Percentiles rank a stretch among this genome's conserved stretches.
phyloP scores from a whole-genome alignment of 768 basidiomycete genomes.

The Leucocoprinus leucothites region DNA sequence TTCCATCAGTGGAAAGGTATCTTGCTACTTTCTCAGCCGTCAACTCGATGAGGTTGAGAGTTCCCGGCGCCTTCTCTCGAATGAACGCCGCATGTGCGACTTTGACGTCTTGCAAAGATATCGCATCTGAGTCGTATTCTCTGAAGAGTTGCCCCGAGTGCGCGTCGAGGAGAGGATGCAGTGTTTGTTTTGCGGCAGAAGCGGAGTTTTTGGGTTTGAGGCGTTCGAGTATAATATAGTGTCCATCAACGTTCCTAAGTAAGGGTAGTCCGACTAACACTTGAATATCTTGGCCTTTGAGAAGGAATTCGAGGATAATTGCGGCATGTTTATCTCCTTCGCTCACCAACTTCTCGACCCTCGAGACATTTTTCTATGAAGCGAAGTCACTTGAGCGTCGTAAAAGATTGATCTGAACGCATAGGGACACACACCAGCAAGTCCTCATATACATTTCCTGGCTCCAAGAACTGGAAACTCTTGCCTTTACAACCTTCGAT shows the following conservation, averaged over 20 bases:
- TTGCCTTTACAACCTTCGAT: neutral
- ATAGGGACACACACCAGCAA: neutral
- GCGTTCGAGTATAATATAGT: slow-evolving; percentile 20
- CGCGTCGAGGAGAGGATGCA: slow-evolving; percentile 26
- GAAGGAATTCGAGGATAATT: slow-evolving; percentile 29
- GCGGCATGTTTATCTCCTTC: neutral
- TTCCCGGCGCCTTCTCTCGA: slow-evolving; percentile 18
- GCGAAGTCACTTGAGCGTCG: neutral
- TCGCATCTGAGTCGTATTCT: slow-evolving; percentile 17
- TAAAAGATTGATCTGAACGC: neutral
- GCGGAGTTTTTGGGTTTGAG: neutral
- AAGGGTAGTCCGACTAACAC: slow-evolving; percentile 37
- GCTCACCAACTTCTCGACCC: neutral
- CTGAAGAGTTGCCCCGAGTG: neutral
- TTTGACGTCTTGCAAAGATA: slow-evolving; percentile 29
- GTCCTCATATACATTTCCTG: slow-evolving; percentile 1
- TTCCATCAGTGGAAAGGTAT: slow-evolving; percentile 23
- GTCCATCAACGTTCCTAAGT: slow-evolving; percentile 27
- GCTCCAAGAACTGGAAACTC: slow-evolving; percentile 1
- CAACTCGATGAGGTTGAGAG: slow-evolving; percentile 31
- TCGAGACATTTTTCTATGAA: neutral
- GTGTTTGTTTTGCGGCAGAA: neutral
- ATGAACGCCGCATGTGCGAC: slow-evolving; percentile 19
- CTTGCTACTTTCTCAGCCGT: slow-evolving; percentile 21
- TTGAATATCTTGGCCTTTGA: slow-evolving; percentile 27